phyloP scores from a whole-genome alignment of 2,329 filamentous ascomycete genomes.

The Catunica adiposa region DNA sequence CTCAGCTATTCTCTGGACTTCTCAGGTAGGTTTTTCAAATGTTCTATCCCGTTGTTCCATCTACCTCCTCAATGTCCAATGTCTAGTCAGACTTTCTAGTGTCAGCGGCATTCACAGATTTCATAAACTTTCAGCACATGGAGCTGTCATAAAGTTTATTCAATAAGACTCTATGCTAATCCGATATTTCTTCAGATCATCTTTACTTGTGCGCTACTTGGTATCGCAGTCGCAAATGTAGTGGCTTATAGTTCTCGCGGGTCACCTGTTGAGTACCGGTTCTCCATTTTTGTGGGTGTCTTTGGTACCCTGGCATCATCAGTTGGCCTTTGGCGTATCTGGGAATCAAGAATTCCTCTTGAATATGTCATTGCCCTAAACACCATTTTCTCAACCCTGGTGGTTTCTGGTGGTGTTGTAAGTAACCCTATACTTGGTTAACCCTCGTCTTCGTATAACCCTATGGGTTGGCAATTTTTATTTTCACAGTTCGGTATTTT shows the following conservation, averaged over 20 bases:
- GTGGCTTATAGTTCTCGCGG: neutral
- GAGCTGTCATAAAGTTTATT: no score
- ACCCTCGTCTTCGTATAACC: no score
- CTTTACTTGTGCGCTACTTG: neutral
- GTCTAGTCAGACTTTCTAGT: no score
- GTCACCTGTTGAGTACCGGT: neutral
- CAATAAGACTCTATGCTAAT: no score
- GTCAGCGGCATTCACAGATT: no score
- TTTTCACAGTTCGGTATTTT: no score
- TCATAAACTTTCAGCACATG: no score
- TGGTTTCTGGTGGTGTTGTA: neutral
- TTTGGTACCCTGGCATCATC: neutral
- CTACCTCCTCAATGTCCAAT: no score
- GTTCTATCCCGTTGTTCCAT: neutral
- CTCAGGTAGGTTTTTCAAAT: neutral
- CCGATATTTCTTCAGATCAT: neutral
- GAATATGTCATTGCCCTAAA: neutral
- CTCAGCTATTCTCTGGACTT: neutral
- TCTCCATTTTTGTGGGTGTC: neutral
- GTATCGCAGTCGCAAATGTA: neutral
- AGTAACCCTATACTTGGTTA: neutral
- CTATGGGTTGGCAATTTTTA: no score
- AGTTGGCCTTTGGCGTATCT: neutral
- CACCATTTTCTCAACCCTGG: neutral
- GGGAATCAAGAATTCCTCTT: neutral